Percentiles rank a stretch among this genome's conserved stretches.
Conservation (phyloP, 164 flowering plant genomes). For the Cinnamomum micranthum region DNA sequence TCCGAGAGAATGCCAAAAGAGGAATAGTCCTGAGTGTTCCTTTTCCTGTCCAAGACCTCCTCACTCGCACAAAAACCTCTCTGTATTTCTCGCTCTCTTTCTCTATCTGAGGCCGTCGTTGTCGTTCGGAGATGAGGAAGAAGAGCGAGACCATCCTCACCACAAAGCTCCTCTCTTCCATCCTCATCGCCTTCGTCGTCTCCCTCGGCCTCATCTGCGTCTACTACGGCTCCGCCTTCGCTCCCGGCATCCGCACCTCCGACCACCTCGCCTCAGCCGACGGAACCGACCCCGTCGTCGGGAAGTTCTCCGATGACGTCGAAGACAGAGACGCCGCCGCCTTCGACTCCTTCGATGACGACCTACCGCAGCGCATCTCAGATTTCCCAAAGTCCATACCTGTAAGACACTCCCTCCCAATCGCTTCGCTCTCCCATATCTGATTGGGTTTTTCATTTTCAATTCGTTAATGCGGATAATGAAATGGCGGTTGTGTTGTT, state of each 20-base stretch:
- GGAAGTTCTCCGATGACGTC: constrained; percentile 4
- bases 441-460: neutral
- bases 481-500: neutral
- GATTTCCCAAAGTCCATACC: constrained; percentile 54
- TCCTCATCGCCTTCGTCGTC: constrained; percentile 38
- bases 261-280: constrained; percentile 28
- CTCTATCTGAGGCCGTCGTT: neutral
- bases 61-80: neutral
- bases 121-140: constrained; percentile 36
- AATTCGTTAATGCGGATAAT: neutral
- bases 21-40: neutral
- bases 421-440: neutral
- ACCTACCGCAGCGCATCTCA: constrained; percentile 22
- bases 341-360: constrained; percentile 27
- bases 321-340: constrained; percentile 6
- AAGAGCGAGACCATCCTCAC: constrained; percentile 25
- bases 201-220: constrained; percentile 50
- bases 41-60: neutral
- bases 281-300: constrained; percentile 40
- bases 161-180: constrained; percentile 33
- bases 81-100: neutral
- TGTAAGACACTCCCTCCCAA: constrained; percentile 25
- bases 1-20: neutral
- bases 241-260: constrained; percentile 34
- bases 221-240: constrained; percentile 47